These are phyloP conservation scores for Backusella circina DNA, from an alignment of 192 early-diverging fungal species.

Conservation along the genomic window DNA sequence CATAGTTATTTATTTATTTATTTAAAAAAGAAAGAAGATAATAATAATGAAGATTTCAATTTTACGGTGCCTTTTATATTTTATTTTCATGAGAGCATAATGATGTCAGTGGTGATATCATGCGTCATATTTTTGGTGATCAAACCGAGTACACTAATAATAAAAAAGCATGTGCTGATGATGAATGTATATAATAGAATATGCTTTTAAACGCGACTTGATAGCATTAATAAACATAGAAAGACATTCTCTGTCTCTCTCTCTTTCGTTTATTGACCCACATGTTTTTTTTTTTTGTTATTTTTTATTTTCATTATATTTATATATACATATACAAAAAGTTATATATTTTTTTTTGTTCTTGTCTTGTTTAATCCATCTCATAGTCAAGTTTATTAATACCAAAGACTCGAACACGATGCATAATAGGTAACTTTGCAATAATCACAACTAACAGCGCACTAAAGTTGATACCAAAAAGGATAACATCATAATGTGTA, in stretches of 20 bases:
- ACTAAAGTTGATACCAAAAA: conserved; percentile 89
- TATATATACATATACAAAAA: background rate
- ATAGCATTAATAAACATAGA: too few species aligned
- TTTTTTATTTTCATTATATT: background rate
- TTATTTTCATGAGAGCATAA: background rate
- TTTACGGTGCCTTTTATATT: background rate
- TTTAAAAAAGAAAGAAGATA: background rate
- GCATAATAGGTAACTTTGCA: conserved; percentile 89
- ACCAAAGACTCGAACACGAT: conserved; percentile 91
- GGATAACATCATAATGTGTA: conserved; percentile 88
- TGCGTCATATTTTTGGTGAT: background rate
- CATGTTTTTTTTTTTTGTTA: background rate
- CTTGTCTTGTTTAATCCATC: conserved; percentile 3
- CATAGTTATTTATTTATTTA: conserved; percentile 7
- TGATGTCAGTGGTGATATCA: background rate
- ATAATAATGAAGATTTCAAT: background rate
- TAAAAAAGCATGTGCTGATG: too few species aligned
- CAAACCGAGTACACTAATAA: background rate
- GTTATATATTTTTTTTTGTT: background rate
- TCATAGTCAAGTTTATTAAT: conserved; percentile 58
- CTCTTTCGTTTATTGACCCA: too few species aligned
- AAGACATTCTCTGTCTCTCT: too few species aligned
- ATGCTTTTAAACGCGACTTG: too few species aligned
- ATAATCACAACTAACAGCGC: conserved; percentile 81
- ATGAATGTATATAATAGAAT: too few species aligned